These are phyloP conservation scores for Sporothrix schenckii DNA, from an alignment of 2,329 filamentous ascomycete species.

Conservation along the genomic window DNA sequence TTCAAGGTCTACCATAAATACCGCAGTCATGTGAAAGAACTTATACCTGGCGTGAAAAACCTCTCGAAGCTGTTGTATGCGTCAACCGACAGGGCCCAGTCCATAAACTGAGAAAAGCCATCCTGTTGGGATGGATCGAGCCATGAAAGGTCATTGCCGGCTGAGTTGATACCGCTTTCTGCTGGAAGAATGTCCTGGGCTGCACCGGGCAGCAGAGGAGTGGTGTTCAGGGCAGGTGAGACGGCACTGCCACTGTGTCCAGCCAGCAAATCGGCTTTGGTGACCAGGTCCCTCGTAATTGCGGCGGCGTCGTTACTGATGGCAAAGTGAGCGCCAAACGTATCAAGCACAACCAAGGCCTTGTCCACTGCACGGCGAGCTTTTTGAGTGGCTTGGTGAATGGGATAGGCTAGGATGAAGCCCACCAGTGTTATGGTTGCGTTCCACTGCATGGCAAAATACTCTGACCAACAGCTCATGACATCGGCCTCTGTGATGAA, in stretches of 20 bases:
- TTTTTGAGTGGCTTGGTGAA: slow-evolving; percentile 5
- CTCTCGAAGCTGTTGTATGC: slow-evolving; percentile 37
- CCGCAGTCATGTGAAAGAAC: too few species aligned
- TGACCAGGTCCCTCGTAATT: not conserved
- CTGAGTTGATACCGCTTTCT: not conserved
- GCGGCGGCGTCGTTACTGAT: not conserved
- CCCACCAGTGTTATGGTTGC: not conserved
- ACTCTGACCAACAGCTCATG: slow-evolving; percentile 5
- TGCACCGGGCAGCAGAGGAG: too few species aligned
- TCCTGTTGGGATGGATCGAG: slow-evolving; percentile 34
- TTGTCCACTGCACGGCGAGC: slow-evolving; percentile 3
- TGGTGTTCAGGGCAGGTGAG: not conserved
- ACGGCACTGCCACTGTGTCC: not conserved
- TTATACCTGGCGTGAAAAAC: slow-evolving; percentile 29
- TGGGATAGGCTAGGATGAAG: not conserved
- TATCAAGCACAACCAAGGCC: slow-evolving; percentile 7
- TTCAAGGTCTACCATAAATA: too few species aligned
- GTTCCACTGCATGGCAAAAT: slow-evolving; percentile 10
- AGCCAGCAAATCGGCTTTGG: not conserved
- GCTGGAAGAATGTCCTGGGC: not conserved
- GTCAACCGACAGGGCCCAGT: slow-evolving; percentile 41
- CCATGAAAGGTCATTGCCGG: slow-evolving; percentile 34
- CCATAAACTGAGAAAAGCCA: slow-evolving; percentile 36
- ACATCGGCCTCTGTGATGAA: not conserved
- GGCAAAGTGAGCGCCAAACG: not conserved